Conservation (phyloP, 805 yeast species). For the Tetrapisispora phaffii region DNA sequence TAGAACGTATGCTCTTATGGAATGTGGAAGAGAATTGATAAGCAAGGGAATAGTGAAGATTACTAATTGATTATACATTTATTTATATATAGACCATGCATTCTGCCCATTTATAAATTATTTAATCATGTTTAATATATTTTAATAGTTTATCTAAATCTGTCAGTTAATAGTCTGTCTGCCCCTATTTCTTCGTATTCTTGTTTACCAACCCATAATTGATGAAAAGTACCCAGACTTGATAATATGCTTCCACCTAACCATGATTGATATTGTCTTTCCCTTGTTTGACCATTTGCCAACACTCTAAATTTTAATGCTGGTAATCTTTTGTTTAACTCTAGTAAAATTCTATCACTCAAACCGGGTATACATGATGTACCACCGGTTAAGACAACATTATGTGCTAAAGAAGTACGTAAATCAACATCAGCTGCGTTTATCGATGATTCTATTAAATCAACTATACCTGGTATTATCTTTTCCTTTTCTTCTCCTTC, state of each 20-base stretch:
- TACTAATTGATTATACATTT: not conserved
- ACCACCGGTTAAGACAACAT: slow-evolving; percentile 81
- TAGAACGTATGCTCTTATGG: slow-evolving; percentile 31
- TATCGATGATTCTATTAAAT: slow-evolving; percentile 48
- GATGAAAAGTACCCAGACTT: slow-evolving; percentile 88
- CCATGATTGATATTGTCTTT: slow-evolving; percentile 78
- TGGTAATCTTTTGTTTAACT: slow-evolving; percentile 60
- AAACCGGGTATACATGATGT: slow-evolving; percentile 72
- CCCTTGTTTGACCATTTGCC: slow-evolving; percentile 67
- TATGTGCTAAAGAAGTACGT: slow-evolving; percentile 79
- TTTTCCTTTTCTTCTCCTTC: slow-evolving; percentile 3
- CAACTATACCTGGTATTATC: slow-evolving; percentile 42
- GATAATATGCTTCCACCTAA: slow-evolving; percentile 85
- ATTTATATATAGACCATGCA: not conserved
- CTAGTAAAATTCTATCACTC: slow-evolving; percentile 64
- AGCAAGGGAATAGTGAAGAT: slow-evolving; percentile 27
- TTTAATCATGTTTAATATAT: not conserved
- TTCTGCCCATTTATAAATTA: not conserved
- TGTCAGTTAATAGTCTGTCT: slow-evolving; percentile 65
- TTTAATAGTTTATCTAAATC: slow-evolving; percentile 53
- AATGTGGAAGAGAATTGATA: slow-evolving; percentile 30
- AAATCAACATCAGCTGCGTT: slow-evolving; percentile 63
- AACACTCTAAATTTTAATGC: slow-evolving; percentile 78
- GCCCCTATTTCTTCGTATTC: slow-evolving; percentile 87
- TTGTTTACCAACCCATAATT: slow-evolving; percentile 80